Base-by-base conservation (phyloP, 2,329 filamentous ascomycete genomes). In the Xylariaceae sp. region DNA sequence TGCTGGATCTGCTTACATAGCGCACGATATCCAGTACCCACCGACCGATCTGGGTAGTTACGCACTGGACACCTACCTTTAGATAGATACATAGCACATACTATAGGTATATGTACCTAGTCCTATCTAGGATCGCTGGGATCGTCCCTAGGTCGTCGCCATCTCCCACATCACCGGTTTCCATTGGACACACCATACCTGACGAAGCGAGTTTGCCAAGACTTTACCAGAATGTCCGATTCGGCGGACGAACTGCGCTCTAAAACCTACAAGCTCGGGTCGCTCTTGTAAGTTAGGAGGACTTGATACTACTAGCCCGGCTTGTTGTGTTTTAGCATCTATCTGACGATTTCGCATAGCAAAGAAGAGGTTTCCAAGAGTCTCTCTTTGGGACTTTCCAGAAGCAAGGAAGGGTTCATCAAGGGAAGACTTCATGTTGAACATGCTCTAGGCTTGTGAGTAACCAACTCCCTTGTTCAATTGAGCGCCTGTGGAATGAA, bases 391-490 rank as follows among this genome's bases (percentile, higher is more conserved):
- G 54, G 56, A n/a, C 46, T 59, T 32, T 45, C 47, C 6, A 57
- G 51, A 35, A 43, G 57, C 52, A 57, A 54, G 47, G 57, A 57
- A 26, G 57, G 51, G 46, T 40, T 61, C 34, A 34, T 50, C 44
- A 61, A 61, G 50, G 54, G 57, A 51, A 61, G 57, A 43, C 50
- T 56, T 37, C 57, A 61, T 4, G 27, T 59, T 34, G 50, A 61
- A 50, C 59, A 61, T 54, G 53, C 57, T 41, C 47, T 61, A 19
- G 59, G 59, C 48, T 42, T 61, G 59, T 60, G 54, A 59, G 56
- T 47, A 53, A 31, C n/a, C 26, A 44, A 39, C 6, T 32, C 7
- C 27, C 26, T n/a, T 35, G 27, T 6, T 34, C 3, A 42, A 4
- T 27, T 3, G 5, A 9, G 5, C 2, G 19, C 2, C 34, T 19